A percentile compares a stretch with the other conserved stretches of the same genome.
Conservation (phyloP, 129 eudicot genomes). For the Chrysanthemum lavandulifolium region DNA sequence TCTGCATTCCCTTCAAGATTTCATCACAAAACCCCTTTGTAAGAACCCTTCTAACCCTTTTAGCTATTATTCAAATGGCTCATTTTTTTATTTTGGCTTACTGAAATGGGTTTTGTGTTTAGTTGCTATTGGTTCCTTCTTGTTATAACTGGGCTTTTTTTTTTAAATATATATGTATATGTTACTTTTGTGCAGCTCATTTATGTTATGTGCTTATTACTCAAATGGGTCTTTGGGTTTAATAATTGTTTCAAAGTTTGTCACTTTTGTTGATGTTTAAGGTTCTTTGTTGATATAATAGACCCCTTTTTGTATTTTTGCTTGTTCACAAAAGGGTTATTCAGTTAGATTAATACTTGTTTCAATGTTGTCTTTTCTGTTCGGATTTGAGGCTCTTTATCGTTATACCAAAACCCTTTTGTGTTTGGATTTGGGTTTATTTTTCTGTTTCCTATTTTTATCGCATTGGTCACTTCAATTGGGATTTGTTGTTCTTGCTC, state of each 20-base stretch:
- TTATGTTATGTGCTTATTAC: slow-evolving; percentile 5
- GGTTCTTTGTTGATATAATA: slow-evolving; percentile 12
- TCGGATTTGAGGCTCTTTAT: too few species aligned
- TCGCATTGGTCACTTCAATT: too few species aligned
- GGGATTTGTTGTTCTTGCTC: neutral
- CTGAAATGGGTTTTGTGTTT: too few species aligned
- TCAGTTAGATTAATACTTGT: too few species aligned
- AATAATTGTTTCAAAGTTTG: neutral
- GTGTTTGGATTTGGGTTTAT: too few species aligned
- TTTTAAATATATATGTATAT: neutral
- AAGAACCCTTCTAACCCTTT: neutral
- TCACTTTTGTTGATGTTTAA: slow-evolving; percentile 3
- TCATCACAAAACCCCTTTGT: slow-evolving; percentile 38
- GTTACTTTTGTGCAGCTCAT: too few species aligned
- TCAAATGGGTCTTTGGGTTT: slow-evolving; percentile 12
- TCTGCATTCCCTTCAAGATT: slow-evolving; percentile 25
- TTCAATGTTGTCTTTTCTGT: too few species aligned
- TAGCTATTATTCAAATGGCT: neutral
- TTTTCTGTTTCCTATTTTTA: too few species aligned
- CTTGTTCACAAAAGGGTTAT: too few species aligned
- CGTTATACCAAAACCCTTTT: too few species aligned
- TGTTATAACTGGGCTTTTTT: neutral
- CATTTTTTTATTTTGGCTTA: too few species aligned
- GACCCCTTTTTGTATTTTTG: neutral
- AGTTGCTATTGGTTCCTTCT: neutral